phyloP scores from a whole-genome alignment of 768 basidiomycete genomes.

The Collybia sp. region DNA sequence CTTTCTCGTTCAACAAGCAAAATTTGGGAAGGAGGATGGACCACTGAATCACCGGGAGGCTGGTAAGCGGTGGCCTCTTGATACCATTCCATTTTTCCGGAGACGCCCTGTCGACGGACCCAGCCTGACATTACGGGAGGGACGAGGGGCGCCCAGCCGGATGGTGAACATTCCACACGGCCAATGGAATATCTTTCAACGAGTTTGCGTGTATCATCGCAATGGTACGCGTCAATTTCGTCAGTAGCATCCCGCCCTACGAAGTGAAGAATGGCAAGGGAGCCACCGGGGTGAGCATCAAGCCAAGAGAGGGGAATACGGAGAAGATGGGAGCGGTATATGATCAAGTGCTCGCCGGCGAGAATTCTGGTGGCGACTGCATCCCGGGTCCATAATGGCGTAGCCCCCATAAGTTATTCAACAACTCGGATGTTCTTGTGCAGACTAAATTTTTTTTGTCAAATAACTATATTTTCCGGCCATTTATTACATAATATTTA shows the following conservation, averaged over 20 bases:
- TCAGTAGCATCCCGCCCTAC: slow-evolving; percentile 93
- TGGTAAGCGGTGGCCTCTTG: slow-evolving; percentile 51
- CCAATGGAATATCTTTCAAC: slow-evolving; percentile 69
- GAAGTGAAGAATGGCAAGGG: slow-evolving; percentile 88
- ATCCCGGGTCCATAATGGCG: slow-evolving; percentile 30
- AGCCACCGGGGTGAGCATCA: slow-evolving; percentile 84
- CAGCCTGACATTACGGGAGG: slow-evolving; percentile 87
- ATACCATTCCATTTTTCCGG: slow-evolving; percentile 51
- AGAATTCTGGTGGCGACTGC: slow-evolving; percentile 69
- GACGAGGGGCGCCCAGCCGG: slow-evolving; percentile 70
- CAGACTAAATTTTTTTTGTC: too few species aligned
- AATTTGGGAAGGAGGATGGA: slow-evolving; percentile 43
- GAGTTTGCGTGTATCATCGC: slow-evolving; percentile 46
- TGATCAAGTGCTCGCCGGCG: slow-evolving; percentile 69
- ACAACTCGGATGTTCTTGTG: too few species aligned
- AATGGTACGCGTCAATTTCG: slow-evolving; percentile 92
- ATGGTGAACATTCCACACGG: slow-evolving; percentile 53
- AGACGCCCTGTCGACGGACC: slow-evolving; percentile 43
- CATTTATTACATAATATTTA: too few species aligned
- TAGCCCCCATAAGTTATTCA: slow-evolving; percentile 15
- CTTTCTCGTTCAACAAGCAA: slow-evolving; percentile 52
- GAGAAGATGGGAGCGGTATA: slow-evolving; percentile 62
- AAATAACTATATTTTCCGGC: too few species aligned
- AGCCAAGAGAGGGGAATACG: slow-evolving; percentile 75
- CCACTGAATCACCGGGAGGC: slow-evolving; percentile 21